Percentiles rank a stretch among this genome's conserved stretches.
These are phyloP conservation scores for Rusavskia elegans DNA, from an alignment of 495 filamentous ascomycete species.

Conservation along the genomic window DNA sequence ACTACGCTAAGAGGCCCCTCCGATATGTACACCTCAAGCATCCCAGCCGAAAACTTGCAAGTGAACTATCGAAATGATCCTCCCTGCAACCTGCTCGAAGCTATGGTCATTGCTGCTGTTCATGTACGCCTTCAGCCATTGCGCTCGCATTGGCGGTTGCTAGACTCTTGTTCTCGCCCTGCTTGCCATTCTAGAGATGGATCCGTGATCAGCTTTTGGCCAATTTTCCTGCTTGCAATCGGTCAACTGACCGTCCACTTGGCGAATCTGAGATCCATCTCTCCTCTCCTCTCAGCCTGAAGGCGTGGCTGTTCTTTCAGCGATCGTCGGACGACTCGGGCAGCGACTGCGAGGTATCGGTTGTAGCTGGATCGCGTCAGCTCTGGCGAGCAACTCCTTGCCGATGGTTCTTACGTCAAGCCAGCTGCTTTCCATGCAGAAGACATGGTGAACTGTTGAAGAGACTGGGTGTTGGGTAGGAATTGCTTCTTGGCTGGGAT, in stretches of 20 bases:
- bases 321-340: constrained; percentile 54
- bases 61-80: background rate
- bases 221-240: constrained; percentile 2
- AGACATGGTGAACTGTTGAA: constrained; percentile 55
- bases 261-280: constrained; percentile 79
- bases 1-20: background rate
- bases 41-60: background rate
- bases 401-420: constrained; percentile 55
- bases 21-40: background rate
- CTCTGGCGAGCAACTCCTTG: background rate
- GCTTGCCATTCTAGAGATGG: constrained; percentile 73
- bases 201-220: constrained; percentile 8
- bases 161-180: constrained; percentile 68
- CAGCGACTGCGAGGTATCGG: constrained; percentile 39
- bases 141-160: constrained; percentile 54
- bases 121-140: constrained; percentile 29
- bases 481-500: background rate
- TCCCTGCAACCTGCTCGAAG: background rate
- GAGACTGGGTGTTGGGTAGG: background rate
- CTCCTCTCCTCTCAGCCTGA: constrained; percentile 72
- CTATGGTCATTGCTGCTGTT: constrained; percentile 7
- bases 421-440: constrained; percentile 98
- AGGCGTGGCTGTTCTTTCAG: constrained; percentile 87
- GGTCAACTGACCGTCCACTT: constrained; percentile 80
- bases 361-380: constrained; percentile 27